Base-by-base conservation (phyloP, 805 yeast genomes). In the Vanderwaltozyma yarrowii region DNA sequence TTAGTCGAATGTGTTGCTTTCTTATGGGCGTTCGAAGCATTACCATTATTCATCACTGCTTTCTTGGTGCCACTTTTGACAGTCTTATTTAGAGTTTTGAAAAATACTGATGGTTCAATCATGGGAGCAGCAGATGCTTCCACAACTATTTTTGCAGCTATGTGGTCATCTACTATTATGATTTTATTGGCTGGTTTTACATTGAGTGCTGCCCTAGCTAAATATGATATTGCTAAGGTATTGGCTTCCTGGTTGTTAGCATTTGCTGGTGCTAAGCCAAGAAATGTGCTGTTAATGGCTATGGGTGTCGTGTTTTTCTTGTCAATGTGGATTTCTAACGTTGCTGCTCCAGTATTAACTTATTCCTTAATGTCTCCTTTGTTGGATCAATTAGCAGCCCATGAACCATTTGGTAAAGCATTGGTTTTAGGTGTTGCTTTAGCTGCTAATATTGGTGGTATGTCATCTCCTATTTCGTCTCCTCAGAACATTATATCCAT, bases 101-200 rank as follows among this genome's bases (percentile, higher is more conserved):
- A 76, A 50, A 61, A 67, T 45, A 64, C 64, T 23, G 68, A 41
- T 54, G 76, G 76, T 19, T 58, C 66, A n/a, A 70, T 76, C 0
- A 64, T 86, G 73, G 44, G 54, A 2, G 87, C 94, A 1, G 64
- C 75, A 0, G 78, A 67, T 2, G 88, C 96, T 2, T 66, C 73
- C 1, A 67, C 75, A 39, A 79, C 69, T 50, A 80, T 88, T 38
- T 75, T 92, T 39, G 61, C 80, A 4, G 65, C 81, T 29, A 89
- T 88, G 97, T 88, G 96, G 96, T 79, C 89, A 3, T 84, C 96
- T 1, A 88, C 89, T 6, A 85, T 89, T 49, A 76, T 87, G 81
- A 73, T 89, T 28, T 65, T 88, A 39, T 64, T 88, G 15, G 96
- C 96, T 41, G 97, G 97, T 5, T 88, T 88, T 61, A 80, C 96